Base-by-base conservation (phyloP, 768 basidiomycete species). In the Suillus americanus region DNA sequence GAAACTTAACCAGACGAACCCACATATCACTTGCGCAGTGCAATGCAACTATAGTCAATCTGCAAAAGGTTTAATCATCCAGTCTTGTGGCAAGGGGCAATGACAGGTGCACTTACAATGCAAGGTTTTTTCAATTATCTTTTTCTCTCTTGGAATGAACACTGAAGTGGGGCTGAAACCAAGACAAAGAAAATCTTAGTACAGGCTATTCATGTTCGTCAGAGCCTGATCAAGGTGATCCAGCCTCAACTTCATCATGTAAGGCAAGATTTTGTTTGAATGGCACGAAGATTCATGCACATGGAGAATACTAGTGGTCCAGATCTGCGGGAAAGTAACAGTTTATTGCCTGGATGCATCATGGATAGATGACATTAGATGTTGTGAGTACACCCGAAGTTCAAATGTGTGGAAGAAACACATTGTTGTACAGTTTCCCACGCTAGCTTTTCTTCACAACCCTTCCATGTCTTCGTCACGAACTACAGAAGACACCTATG, bases 401-500 rank as follows among this genome's bases (percentile, higher is more conserved):
- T 18, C 18, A 43, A 43, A 18, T 20, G 9, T 9, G 33, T 33
- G 10, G 35, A 35, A 43, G 41, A 43, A 48, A 13, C 23, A 25
- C 23, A 25, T 23, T 25, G 48, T 50, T 50, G 3, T 50, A 35
- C 5, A 14, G 2, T 50, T 74, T 74, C 72, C 64, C 72, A 73
- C 71, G 72, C 65, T 18, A 33, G 10, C 50, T 12, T 54, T 25
- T 6, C 28, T 18, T 51, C 33, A 9, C 46, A 46, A 2, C 20
- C 45, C 61, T 14, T 61, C 62, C 50, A 80, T 80, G 79, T 77
- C 80, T 33, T 73, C 76, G 48, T 80, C 79, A 16, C 71, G 69
- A 64, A 72, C 78, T 23, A 81, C 84, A 9, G 90, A 92, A 72
- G 85, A 90, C 63, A 90, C 89, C 1, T 94, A 94, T 70, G 93